These are phyloP conservation scores for Tinospora cordifolia DNA, from an alignment of 164 flowering plant genomes.

Conservation along the genomic window DNA sequence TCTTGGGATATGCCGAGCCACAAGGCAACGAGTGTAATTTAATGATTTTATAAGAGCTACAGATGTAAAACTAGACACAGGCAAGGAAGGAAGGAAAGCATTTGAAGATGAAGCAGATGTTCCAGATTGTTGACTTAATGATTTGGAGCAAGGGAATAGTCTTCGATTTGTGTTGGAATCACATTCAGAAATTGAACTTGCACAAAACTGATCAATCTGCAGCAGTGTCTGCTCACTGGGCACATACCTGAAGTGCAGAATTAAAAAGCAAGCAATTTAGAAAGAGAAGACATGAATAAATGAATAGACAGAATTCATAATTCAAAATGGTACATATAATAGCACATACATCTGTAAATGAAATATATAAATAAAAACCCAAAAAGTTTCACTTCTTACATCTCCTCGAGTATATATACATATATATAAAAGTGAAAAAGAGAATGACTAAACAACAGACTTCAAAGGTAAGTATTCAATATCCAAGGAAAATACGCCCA, in stretches of 20 bases:
- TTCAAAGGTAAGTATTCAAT: background rate
- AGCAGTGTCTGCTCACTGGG: slow-evolving; percentile 81
- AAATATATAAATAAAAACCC: background rate
- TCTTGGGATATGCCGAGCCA: slow-evolving; percentile 68
- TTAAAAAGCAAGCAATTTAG: background rate
- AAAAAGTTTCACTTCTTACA: background rate
- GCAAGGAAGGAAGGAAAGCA: slow-evolving; percentile 40
- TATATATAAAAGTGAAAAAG: background rate
- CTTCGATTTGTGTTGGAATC: slow-evolving; percentile 42
- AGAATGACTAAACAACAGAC: background rate
- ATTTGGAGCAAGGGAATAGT: slow-evolving; percentile 50
- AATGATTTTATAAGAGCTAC: slow-evolving; percentile 72
- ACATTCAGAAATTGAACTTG: slow-evolving; percentile 68
- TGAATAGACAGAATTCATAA: background rate
- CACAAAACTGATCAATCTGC: slow-evolving; percentile 84
- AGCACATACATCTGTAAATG: background rate
- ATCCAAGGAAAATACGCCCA: background rate
- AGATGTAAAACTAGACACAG: slow-evolving; percentile 75
- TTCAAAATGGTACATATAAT: background rate
- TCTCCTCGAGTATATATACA: background rate
- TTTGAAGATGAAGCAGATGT: slow-evolving; percentile 33
- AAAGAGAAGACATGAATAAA: background rate
- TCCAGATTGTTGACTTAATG: slow-evolving; percentile 47
- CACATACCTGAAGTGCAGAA: slow-evolving; percentile 54
- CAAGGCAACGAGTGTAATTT: slow-evolving; percentile 79